phyloP scores from a whole-genome alignment of 441 rosid species.

The Gossypium trilobum region DNA sequence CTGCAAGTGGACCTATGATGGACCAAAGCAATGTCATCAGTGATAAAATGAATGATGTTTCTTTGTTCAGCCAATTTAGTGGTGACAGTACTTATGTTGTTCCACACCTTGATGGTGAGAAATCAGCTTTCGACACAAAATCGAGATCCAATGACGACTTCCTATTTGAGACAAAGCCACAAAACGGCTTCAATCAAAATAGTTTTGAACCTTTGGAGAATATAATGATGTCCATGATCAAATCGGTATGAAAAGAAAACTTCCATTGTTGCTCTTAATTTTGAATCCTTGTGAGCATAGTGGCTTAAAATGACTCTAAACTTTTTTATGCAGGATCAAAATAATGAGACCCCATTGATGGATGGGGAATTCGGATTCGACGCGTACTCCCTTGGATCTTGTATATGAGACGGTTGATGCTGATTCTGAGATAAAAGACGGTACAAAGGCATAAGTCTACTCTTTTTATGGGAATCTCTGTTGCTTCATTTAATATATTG shows the following conservation, averaged over 20 bases:
- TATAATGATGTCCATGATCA: slow-evolving; percentile 53
- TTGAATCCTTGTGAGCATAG: background rate
- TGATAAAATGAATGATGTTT: slow-evolving; percentile 28
- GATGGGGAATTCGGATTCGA: slow-evolving; percentile 65
- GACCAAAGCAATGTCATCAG: slow-evolving; percentile 23
- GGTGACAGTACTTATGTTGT: slow-evolving; percentile 21
- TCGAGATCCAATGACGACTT: slow-evolving; percentile 33
- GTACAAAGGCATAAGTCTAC: background rate
- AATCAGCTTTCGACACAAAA: slow-evolving; percentile 29
- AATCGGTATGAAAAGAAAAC: slow-evolving; percentile 40
- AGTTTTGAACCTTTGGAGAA: slow-evolving; percentile 53
- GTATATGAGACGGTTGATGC: slow-evolving; percentile 27
- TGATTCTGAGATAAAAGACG: slow-evolving; percentile 7
- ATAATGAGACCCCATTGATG: slow-evolving; percentile 31
- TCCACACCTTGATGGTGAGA: slow-evolving; percentile 37
- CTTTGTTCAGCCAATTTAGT: slow-evolving; percentile 30
- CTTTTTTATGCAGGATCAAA: slow-evolving; percentile 48
- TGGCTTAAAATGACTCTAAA: slow-evolving; percentile 13
- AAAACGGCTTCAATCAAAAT: slow-evolving; percentile 36
- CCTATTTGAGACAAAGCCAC: slow-evolving; percentile 35
- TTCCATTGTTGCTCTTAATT: slow-evolving; percentile 1
- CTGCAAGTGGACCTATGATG: slow-evolving; percentile 24
- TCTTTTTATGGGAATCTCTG: slow-evolving; percentile 12
- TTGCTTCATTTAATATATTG: slow-evolving; percentile 11
- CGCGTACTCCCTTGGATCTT: slow-evolving; percentile 46